These are phyloP conservation scores for Sphagnum tenellum DNA, from an alignment of 225 moss, liverwort and hornwort species.

Conservation along the genomic window DNA sequence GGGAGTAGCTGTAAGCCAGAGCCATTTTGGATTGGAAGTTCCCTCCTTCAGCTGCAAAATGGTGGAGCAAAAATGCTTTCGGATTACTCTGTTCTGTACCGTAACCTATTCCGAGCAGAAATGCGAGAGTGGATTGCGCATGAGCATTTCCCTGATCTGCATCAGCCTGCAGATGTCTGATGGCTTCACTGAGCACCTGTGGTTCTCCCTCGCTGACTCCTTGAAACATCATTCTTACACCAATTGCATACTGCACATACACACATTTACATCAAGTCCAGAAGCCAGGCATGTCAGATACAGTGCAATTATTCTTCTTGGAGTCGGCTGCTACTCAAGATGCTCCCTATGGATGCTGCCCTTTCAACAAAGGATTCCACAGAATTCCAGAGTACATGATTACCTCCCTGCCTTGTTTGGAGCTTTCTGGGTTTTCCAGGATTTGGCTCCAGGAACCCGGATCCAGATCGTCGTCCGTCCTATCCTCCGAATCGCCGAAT, in stretches of 20 bases:
- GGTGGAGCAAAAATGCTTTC: conserved; percentile 66
- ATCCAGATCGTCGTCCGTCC: conserved; percentile 74
- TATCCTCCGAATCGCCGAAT: conserved; percentile 53
- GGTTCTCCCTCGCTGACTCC: conserved; percentile 62
- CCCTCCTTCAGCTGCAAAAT: conserved; percentile 83
- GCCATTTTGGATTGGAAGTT: conserved; percentile 95
- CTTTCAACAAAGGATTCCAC: neutral
- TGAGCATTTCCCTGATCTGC: conserved; percentile 69
- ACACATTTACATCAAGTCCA: neutral
- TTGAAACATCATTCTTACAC: conserved; percentile 68
- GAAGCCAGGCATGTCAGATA: conserved; percentile 1
- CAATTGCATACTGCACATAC: conserved; percentile 45
- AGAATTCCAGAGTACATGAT: conserved; percentile 12
- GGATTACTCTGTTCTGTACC: conserved; percentile 61
- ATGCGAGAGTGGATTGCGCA: conserved; percentile 87
- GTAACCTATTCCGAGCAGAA: conserved; percentile 67
- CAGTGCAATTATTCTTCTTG: neutral
- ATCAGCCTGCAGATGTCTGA: conserved; percentile 47
- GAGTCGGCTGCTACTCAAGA: too few relatives aligned
- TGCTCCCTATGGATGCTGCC: neutral
- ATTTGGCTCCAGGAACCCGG: conserved; percentile 85
- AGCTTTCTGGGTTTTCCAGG: conserved; percentile 33
- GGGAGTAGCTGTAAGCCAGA: conserved; percentile 75
- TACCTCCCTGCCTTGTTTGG: conserved; percentile 12
- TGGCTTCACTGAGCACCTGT: conserved; percentile 43